A percentile compares a stretch with the other conserved stretches of the same genome.
Evolutionary conservation across 2,329 filamentous ascomycete species (phyloP).

Genomic region (Reticulascus tulasneorum): DNA sequence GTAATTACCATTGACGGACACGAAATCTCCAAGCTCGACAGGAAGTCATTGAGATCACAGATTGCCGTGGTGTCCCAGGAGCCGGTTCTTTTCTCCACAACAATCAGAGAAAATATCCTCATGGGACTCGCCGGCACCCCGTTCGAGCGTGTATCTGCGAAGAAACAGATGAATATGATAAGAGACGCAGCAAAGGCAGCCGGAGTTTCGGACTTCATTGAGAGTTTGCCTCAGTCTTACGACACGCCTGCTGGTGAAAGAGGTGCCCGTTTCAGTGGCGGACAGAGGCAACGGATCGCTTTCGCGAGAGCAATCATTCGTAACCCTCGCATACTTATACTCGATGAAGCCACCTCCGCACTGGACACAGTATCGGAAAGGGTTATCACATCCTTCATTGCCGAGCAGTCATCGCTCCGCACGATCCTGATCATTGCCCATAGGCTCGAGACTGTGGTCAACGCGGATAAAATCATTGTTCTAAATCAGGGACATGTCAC

Average conservation of each 20-base stretch:
- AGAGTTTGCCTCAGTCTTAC: conserved; percentile 51
- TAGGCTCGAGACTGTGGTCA: conserved; percentile 5
- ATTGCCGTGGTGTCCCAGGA: conserved; percentile 69
- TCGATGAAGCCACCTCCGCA: conserved; percentile 67
- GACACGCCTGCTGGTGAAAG: conserved; percentile 61
- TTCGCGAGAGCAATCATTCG: conserved; percentile 69
- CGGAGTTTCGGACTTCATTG: conserved; percentile 54
- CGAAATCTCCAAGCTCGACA: conserved; percentile 20
- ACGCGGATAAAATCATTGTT: conserved; percentile 4
- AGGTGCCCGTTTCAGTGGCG: conserved; percentile 66
- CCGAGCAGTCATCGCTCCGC: conserved; percentile 55
- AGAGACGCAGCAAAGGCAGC: conserved; percentile 31
- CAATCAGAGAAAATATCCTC: conserved; percentile 64
- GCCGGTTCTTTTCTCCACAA: conserved; percentile 64
- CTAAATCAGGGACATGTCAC: conserved; percentile 3
- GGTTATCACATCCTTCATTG: too few species aligned
- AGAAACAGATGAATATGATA: neutral
- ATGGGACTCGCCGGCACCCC: too few species aligned
- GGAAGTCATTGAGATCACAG: conserved; percentile 25
- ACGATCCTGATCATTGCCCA: conserved; percentile 10
- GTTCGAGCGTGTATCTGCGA: conserved; percentile 3
- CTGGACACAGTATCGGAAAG: conserved; percentile 64
- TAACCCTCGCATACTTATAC: conserved; percentile 59
- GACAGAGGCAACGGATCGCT: conserved; percentile 67
- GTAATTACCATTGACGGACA: conserved; percentile 18